Percentiles rank a stretch among this genome's conserved stretches.
These are phyloP conservation scores for Talaromyces sp. DNA, from an alignment of 2,329 filamentous ascomycete species.

Conservation along the genomic window DNA sequence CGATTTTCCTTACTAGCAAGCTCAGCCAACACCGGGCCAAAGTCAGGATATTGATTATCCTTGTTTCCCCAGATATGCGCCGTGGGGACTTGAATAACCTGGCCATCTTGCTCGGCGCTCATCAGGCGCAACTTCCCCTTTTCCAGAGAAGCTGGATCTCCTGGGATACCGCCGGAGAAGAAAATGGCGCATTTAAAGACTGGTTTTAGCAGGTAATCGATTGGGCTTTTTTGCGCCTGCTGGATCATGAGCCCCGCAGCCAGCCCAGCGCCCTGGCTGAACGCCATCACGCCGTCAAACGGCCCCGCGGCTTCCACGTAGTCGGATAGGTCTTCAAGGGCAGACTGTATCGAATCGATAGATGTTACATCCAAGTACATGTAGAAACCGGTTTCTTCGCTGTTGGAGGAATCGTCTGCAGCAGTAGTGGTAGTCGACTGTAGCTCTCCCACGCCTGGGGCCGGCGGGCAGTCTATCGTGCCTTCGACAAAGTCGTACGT, in stretches of 20 bases:
- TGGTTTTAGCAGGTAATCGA: neutral
- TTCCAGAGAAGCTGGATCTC: neutral
- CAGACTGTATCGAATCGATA: neutral
- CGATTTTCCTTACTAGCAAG: too few relatives aligned
- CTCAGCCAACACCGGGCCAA: neutral
- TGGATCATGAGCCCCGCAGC: conserved; percentile 16
- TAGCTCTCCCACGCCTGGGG: too few relatives aligned
- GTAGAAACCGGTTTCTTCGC: too few relatives aligned
- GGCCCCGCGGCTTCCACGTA: conserved; percentile 13
- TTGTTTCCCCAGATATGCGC: neutral
- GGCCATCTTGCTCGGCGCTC: neutral
- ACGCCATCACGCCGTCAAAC: conserved; percentile 22
- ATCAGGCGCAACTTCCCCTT: neutral
- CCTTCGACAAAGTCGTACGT: conserved; percentile 1
- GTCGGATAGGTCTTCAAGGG: conserved; percentile 13
- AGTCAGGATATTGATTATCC: neutral
- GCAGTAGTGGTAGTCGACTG: too few relatives aligned
- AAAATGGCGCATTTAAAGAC: neutral
- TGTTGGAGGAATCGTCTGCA: too few relatives aligned
- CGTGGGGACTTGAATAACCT: neutral
- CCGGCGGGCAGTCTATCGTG: too few relatives aligned
- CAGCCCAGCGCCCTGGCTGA: conserved; percentile 20
- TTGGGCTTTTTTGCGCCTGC: neutral
- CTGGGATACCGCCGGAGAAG: neutral
- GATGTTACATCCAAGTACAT: neutral